Percentiles rank a stretch among this genome's conserved stretches.
phyloP scores from a whole-genome alignment of 2,329 filamentous ascomycete species.

The Tolypocladium inflatum region DNA sequence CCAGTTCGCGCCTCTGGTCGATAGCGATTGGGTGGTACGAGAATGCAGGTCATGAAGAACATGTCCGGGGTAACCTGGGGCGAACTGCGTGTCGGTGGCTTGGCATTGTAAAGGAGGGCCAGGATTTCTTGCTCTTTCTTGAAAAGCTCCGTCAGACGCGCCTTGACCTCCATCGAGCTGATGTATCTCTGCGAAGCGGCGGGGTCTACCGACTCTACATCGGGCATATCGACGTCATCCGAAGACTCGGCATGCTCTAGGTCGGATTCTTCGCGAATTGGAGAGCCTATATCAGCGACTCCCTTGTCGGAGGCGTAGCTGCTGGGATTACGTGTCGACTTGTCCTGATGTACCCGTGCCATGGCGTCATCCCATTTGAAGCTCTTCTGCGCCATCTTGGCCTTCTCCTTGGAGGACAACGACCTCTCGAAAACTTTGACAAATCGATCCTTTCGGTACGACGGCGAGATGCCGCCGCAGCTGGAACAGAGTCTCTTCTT shows the following conservation, averaged over 20 bases:
- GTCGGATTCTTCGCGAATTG: conserved; percentile 31
- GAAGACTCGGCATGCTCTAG: conserved; percentile 36
- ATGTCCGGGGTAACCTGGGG: conserved; percentile 65
- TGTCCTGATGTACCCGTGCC: conserved; percentile 26
- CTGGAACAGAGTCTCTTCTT: conserved; percentile 59
- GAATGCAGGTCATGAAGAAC: conserved; percentile 82
- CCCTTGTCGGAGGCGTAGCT: conserved; percentile 54
- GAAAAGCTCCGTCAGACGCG: conserved; percentile 70
- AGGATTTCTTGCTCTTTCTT: conserved; percentile 79
- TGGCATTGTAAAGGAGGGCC: conserved; percentile 74
- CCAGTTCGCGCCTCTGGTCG: conserved; percentile 79
- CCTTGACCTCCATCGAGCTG: conserved; percentile 73
- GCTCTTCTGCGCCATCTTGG: conserved; percentile 61
- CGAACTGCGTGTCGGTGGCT: conserved; percentile 48
- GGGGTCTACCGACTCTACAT: conserved; percentile 18
- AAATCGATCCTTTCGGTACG: conserved; percentile 80
- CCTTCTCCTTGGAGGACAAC: conserved; percentile 63
- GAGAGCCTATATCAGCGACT: conserved; percentile 54
- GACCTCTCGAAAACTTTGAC: conserved; percentile 91
- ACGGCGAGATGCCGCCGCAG: conserved; percentile 63
- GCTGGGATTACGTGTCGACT: conserved; percentile 29
- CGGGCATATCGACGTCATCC: conserved; percentile 21
- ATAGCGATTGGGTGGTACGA: conserved; percentile 89
- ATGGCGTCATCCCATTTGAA: conserved; percentile 65
- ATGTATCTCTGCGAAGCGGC: conserved; percentile 58